These are phyloP conservation scores for Elongisporangium anandrum DNA, from an alignment of 352 stramenopile species.

Conservation along the genomic window DNA sequence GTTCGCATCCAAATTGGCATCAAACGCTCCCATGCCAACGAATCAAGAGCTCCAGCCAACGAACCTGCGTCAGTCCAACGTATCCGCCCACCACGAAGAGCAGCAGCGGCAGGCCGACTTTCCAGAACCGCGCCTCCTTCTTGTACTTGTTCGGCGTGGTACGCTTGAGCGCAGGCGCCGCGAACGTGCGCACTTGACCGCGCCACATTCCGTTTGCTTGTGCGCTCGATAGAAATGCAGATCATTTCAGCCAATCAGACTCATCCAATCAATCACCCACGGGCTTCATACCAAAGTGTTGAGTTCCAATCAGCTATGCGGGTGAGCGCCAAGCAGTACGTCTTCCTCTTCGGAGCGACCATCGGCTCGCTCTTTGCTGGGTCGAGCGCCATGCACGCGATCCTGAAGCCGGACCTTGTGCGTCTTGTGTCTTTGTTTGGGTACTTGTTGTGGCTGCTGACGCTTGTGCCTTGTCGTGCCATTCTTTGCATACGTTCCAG, in stretches of 20 bases:
- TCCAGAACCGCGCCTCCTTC: constrained; percentile 61
- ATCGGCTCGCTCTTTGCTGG: constrained; percentile 80
- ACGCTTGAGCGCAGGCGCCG: constrained; percentile 9
- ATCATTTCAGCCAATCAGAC: constrained; percentile 24
- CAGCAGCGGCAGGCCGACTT: constrained; percentile 67
- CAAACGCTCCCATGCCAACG: background rate
- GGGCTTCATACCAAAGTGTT: constrained; percentile 7
- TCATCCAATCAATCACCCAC: constrained; percentile 8
- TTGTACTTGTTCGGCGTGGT: constrained; percentile 33
- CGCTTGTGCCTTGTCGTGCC: background rate
- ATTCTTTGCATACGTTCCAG: background rate
- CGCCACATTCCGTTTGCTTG: constrained; percentile 20
- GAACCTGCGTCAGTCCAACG: constrained; percentile 65
- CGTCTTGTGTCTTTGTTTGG: constrained; percentile 5
- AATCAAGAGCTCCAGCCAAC: background rate
- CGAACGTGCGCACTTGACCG: constrained; percentile 15
- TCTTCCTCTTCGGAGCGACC: constrained; percentile 59
- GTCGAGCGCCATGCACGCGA: constrained; percentile 77
- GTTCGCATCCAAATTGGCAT: background rate
- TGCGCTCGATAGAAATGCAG: constrained; percentile 3
- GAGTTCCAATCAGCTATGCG: constrained; percentile 28
- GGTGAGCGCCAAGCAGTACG: constrained; percentile 71
- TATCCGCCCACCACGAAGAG: constrained; percentile 83
- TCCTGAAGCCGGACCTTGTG: constrained; percentile 82
- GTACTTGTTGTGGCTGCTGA: background rate